Evolutionary conservation across 2,329 filamentous ascomycete species (phyloP).

Genomic region (Blastomyces percursus): DNA sequence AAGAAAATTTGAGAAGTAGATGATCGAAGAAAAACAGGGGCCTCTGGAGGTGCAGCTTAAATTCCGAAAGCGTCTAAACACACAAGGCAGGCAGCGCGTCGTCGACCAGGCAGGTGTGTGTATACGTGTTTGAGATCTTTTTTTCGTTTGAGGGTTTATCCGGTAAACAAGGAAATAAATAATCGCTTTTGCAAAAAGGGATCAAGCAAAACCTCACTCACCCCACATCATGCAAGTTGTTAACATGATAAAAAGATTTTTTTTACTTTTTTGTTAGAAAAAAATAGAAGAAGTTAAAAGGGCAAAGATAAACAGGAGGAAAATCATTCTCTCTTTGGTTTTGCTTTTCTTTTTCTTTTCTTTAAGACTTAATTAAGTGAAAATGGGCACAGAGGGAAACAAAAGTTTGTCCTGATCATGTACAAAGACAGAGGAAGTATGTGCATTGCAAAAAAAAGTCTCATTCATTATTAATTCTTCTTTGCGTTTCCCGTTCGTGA

Average conservation of each 20-base stretch:
- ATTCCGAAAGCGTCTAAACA: too few species aligned
- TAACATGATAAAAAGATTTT: neutral
- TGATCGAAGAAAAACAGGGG: too few species aligned
- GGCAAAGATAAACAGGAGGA: too few species aligned
- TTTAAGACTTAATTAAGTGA: slow-evolving; percentile 1
- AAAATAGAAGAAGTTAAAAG: neutral
- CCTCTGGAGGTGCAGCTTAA: too few species aligned
- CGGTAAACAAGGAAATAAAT: neutral
- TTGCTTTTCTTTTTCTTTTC: neutral
- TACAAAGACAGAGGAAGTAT: slow-evolving; percentile 8
- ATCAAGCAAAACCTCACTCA: slow-evolving; percentile 1
- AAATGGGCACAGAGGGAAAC: neutral
- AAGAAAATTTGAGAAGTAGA: too few species aligned
- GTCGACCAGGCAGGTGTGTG: neutral
- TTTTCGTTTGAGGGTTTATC: neutral
- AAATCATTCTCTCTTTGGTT: too few species aligned
- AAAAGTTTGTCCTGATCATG: slow-evolving; percentile 1
- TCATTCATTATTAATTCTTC: neutral
- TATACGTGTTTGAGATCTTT: neutral
- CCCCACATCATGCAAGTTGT: slow-evolving; percentile 1
- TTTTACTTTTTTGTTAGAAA: neutral
- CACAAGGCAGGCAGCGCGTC: too few species aligned
- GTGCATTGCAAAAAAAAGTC: neutral
- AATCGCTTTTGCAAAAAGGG: neutral
- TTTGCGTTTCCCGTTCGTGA: neutral